A percentile compares a stretch with the other conserved stretches of the same genome.
Conservation (phyloP, 176 grass and related monocot species). For the Phoenix roebelenii region DNA sequence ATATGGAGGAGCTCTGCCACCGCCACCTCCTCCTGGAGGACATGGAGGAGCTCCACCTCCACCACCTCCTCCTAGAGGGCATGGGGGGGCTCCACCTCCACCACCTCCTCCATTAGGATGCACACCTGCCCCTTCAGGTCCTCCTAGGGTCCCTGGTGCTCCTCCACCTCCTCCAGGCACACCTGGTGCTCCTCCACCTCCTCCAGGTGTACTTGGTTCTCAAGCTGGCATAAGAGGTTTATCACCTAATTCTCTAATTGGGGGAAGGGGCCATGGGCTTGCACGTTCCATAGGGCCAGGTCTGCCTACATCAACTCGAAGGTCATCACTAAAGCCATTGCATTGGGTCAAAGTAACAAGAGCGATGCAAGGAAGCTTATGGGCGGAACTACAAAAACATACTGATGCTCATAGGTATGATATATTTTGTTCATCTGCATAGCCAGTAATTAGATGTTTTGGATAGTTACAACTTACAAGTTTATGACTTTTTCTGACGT, state of each 20-base stretch:
- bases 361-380: slow-evolving; percentile 85
- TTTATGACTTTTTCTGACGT: too few species aligned
- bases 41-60: slow-evolving; percentile 23
- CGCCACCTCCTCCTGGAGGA: slow-evolving; percentile 28
- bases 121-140: background rate
- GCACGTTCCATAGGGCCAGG: slow-evolving; percentile 30
- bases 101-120: background rate
- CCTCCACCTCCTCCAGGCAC: slow-evolving; percentile 40
- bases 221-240: slow-evolving; percentile 35
- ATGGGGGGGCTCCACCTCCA: slow-evolving; percentile 10
- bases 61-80: slow-evolving; percentile 43
- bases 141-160: slow-evolving; percentile 23
- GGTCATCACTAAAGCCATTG: slow-evolving; percentile 75
- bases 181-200: slow-evolving; percentile 47
- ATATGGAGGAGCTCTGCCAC: slow-evolving; percentile 26
- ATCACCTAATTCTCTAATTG: slow-evolving; percentile 29
- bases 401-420: slow-evolving; percentile 59
- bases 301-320: slow-evolving; percentile 24
- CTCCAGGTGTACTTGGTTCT: slow-evolving; percentile 22
- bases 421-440: background rate
- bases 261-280: slow-evolving; percentile 60
- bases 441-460: too few species aligned
- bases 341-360: slow-evolving; percentile 94
- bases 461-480: too few species aligned
- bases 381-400: slow-evolving; percentile 88